Conservation (phyloP, 306 rosid genomes). For the Quercus aquifolioides region DNA sequence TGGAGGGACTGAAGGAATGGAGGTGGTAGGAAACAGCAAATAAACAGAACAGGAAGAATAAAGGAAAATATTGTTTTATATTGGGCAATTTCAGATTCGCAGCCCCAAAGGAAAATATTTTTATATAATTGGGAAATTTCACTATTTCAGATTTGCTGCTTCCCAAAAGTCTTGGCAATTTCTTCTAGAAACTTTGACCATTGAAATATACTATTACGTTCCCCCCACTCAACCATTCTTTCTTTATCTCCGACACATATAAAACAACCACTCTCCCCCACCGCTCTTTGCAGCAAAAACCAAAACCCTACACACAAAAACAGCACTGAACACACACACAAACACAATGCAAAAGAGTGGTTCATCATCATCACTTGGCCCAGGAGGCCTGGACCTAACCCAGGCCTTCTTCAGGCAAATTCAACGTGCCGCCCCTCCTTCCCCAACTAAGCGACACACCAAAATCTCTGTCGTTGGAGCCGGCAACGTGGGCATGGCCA, state of each 20-base stretch:
- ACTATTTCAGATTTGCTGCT: no score
- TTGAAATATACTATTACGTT: not conserved
- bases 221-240: not conserved
- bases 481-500: conserved; percentile 99
- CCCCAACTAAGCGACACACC: conserved; percentile 52
- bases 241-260: not conserved
- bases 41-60: no score
- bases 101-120: no score
- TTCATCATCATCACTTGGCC: conserved; percentile 60
- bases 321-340: not conserved
- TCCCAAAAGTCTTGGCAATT: no score
- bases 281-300: not conserved
- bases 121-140: no score
- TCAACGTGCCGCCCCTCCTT: conserved; percentile 48
- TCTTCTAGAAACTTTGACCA: no score
- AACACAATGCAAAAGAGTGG: conserved; percentile 52
- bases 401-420: conserved; percentile 68
- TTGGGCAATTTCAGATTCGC: no score
- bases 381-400: conserved; percentile 70
- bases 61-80: no score
- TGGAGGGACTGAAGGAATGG: no score
- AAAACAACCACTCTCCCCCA: not conserved
- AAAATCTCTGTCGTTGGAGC: conserved; percentile 80
- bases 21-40: no score
- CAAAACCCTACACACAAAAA: not conserved